A percentile compares a stretch with the other conserved stretches of the same genome.
Conservation (phyloP, 169 alveolate genomes). For the Pseudocohnilembus persalinus region DNA sequence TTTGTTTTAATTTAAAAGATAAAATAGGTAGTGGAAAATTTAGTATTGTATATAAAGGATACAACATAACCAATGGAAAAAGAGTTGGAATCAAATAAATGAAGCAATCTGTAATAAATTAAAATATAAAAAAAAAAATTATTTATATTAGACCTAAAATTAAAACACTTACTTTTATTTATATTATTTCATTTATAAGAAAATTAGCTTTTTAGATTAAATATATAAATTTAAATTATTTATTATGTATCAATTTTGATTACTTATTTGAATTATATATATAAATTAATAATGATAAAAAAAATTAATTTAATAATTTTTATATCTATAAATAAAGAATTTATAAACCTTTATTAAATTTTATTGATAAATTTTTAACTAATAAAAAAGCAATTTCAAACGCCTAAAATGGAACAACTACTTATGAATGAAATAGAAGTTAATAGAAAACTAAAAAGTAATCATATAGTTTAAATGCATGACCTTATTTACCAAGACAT, state of each 20-base stretch:
- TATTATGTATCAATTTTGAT: background rate
- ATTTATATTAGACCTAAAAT: too few relatives aligned
- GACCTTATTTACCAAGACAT: background rate
- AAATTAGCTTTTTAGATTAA: too few relatives aligned
- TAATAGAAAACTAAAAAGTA: background rate
- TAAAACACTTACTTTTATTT: too few relatives aligned
- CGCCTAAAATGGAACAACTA: background rate
- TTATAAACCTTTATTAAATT: too few relatives aligned
- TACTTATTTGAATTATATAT: too few relatives aligned
- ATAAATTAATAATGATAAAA: too few relatives aligned
- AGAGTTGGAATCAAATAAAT: slow-evolving; percentile 48
- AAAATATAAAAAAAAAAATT: too few relatives aligned
- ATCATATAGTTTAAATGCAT: background rate
- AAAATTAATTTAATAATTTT: too few relatives aligned
- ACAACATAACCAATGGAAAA: slow-evolving; percentile 34
- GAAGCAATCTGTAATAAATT: slow-evolving; percentile 31
- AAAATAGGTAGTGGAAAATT: slow-evolving; percentile 54
- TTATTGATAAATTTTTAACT: too few relatives aligned
- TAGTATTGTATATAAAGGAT: slow-evolving; percentile 49
- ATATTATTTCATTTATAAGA: too few relatives aligned
- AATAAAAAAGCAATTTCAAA: background rate
- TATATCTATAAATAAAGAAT: too few relatives aligned
- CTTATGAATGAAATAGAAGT: slow-evolving; percentile 5
- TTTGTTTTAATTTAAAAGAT: slow-evolving; percentile 12
- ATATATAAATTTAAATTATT: background rate